Evolutionary conservation across 176 grass and related monocot genomes (phyloP).

Genomic region (Coix lacrymajobi): DNA sequence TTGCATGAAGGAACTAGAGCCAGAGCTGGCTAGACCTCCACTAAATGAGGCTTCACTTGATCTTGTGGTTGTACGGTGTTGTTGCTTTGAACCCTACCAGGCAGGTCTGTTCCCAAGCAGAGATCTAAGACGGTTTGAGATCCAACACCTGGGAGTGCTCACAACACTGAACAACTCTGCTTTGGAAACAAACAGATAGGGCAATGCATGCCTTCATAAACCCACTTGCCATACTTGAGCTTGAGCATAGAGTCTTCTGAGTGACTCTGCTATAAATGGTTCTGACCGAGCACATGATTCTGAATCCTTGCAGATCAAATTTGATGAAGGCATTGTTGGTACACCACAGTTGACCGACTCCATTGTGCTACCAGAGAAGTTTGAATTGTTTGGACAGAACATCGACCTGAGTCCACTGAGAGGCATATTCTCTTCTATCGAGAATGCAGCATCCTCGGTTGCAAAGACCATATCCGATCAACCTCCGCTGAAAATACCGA

Average conservation of each 20-base stretch:
- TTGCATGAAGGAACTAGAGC: background rate
- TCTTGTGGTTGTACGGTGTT: background rate
- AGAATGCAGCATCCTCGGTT: slow-evolving; percentile 73
- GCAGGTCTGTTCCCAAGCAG: background rate
- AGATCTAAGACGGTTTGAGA: background rate
- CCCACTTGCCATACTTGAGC: background rate
- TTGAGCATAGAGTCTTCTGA: background rate
- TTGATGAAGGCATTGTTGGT: slow-evolving; percentile 72
- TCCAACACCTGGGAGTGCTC: background rate
- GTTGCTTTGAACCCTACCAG: background rate
- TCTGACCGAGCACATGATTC: background rate
- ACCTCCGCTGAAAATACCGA: slow-evolving; percentile 76
- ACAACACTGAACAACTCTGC: background rate
- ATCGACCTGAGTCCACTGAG: slow-evolving; percentile 73
- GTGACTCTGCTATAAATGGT: background rate
- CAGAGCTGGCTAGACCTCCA: background rate
- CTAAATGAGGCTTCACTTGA: background rate
- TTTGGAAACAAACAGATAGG: background rate
- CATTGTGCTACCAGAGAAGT: slow-evolving; percentile 75
- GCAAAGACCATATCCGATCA: slow-evolving; percentile 78
- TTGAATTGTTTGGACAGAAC: slow-evolving; percentile 83
- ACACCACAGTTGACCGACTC: slow-evolving; percentile 91
- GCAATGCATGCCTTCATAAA: background rate
- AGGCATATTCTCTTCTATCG: slow-evolving; percentile 69
- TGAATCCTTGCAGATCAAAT: slow-evolving; percentile 68